These are phyloP conservation scores for Colletotrichum shisoi DNA, from an alignment of 2,329 filamentous ascomycete species.

Conservation along the genomic window DNA sequence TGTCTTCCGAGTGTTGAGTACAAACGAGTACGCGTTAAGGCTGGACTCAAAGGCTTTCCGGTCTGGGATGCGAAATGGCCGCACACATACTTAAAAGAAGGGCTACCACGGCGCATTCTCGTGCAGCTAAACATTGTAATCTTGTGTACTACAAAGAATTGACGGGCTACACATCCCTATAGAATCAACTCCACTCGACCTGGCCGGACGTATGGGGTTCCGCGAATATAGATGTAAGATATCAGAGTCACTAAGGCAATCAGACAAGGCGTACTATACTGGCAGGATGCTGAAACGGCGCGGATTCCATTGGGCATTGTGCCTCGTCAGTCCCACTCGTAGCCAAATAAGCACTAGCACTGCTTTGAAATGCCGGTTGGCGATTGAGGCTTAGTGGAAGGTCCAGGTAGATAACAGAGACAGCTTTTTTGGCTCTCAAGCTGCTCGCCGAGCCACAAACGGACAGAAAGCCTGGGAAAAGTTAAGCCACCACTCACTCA, in stretches of 20 bases:
- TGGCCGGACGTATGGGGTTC: conserved; percentile 13
- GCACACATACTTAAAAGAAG: not conserved
- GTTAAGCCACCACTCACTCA: not conserved
- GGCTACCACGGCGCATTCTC: conserved; percentile 10
- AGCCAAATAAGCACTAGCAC: not conserved
- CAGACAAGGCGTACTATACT: too few relatives aligned
- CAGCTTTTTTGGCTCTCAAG: not conserved
- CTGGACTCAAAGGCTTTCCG: conserved; percentile 1
- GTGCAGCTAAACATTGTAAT: conserved; percentile 7
- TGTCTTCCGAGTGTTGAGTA: not conserved
- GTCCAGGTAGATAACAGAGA: too few relatives aligned
- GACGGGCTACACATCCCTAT: conserved; percentile 11
- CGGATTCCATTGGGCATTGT: too few relatives aligned
- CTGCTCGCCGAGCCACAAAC: not conserved
- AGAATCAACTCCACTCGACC: conserved; percentile 33
- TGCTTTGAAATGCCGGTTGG: not conserved
- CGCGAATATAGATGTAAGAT: conserved; percentile 10
- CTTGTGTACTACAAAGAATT: conserved; percentile 21
- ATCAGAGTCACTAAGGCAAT: not conserved
- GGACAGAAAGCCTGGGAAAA: conserved; percentile 8
- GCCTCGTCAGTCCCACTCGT: too few relatives aligned
- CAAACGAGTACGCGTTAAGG: not conserved
- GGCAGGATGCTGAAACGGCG: too few relatives aligned
- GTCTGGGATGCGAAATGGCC: conserved; percentile 22
- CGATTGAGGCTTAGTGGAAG: not conserved